phyloP scores from a whole-genome alignment of 2,329 filamentous ascomycete genomes.

The Ophiocordyceps camponoti-rufipedis region DNA sequence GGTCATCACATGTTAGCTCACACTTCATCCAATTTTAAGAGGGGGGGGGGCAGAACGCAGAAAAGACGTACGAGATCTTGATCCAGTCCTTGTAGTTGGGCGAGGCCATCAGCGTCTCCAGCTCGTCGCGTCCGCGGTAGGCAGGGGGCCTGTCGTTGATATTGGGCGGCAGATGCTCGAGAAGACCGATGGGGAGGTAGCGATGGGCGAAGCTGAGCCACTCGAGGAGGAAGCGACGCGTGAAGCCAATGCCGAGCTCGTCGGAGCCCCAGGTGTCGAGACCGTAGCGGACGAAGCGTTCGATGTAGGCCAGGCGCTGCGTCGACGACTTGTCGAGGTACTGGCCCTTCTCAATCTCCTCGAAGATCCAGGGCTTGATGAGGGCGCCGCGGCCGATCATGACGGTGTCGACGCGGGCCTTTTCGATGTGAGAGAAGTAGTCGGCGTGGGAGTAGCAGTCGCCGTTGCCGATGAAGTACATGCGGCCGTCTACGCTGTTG shows the following conservation, averaged over 20 bases:
- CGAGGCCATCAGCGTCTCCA: conserved; percentile 86
- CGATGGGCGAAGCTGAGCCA: conserved; percentile 88
- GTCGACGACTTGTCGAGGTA: conserved; percentile 88
- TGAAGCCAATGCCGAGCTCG: conserved; percentile 81
- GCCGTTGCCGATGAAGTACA: conserved; percentile 91
- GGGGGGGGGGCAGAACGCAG: background rate
- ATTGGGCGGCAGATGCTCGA: conserved; percentile 74
- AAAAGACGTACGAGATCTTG: conserved; percentile 66
- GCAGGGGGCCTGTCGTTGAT: conserved; percentile 80
- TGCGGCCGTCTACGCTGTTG: conserved; percentile 43
- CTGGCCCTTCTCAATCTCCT: conserved; percentile 81
- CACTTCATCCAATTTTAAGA: no score
- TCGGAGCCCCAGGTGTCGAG: conserved; percentile 92
- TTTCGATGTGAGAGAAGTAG: conserved; percentile 60
- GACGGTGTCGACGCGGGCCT: conserved; percentile 73
- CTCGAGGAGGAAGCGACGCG: conserved; percentile 80
- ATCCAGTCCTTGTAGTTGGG: conserved; percentile 95
- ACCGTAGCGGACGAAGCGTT: conserved; percentile 79
- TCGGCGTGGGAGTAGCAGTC: conserved; percentile 90
- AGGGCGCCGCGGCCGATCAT: conserved; percentile 95
- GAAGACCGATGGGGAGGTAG: conserved; percentile 75
- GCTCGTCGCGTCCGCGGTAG: conserved; percentile 67
- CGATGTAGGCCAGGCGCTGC: conserved; percentile 70
- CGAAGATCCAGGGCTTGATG: conserved; percentile 96
- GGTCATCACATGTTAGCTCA: background rate